Evolutionary conservation across 768 basidiomycete species (phyloP).

Genomic region (Sporobolomyces pararoseus): DNA sequence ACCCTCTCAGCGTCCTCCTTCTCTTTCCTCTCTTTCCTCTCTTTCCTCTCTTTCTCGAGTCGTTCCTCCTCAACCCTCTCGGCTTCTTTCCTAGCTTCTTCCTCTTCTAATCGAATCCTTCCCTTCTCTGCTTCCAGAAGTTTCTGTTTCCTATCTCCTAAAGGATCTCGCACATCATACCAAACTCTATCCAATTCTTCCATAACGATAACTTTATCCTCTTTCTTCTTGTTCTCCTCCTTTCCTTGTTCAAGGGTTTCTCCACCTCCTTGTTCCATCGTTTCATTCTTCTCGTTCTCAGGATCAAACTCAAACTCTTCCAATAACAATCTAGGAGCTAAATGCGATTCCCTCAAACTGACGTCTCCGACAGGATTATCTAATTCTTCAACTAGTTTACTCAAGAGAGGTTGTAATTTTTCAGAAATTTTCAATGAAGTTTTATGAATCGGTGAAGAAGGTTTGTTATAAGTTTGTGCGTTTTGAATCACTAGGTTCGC

Average conservation of each 20-base stretch:
- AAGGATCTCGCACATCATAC: slow-evolving; percentile 2
- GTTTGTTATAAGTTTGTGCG: slow-evolving; percentile 77
- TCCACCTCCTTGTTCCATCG: not conserved
- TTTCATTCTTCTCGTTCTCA: not conserved
- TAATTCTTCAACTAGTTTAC: slow-evolving; percentile 45
- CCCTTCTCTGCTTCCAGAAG: not conserved
- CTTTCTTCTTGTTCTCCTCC: not conserved
- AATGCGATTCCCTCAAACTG: not conserved
- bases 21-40: not conserved
- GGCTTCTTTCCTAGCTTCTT: not conserved
- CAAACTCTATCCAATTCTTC: slow-evolving; percentile 5
- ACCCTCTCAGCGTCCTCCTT: not conserved
- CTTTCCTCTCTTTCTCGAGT: not conserved
- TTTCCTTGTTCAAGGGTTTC: not conserved
- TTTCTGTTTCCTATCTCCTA: not conserved
- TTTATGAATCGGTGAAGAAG: slow-evolving; percentile 67
- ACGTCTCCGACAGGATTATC: slow-evolving; percentile 48
- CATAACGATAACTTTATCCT: not conserved
- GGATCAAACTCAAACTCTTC: not conserved
- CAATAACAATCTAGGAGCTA: not conserved
- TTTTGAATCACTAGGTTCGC: slow-evolving; percentile 83
- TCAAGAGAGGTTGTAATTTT: slow-evolving; percentile 51
- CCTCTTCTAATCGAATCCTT: not conserved
- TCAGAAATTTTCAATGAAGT: slow-evolving; percentile 63
- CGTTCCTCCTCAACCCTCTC: not conserved